Base-by-base conservation (phyloP, 2,329 filamentous ascomycete species). In the Colletotrichum sp. region DNA sequence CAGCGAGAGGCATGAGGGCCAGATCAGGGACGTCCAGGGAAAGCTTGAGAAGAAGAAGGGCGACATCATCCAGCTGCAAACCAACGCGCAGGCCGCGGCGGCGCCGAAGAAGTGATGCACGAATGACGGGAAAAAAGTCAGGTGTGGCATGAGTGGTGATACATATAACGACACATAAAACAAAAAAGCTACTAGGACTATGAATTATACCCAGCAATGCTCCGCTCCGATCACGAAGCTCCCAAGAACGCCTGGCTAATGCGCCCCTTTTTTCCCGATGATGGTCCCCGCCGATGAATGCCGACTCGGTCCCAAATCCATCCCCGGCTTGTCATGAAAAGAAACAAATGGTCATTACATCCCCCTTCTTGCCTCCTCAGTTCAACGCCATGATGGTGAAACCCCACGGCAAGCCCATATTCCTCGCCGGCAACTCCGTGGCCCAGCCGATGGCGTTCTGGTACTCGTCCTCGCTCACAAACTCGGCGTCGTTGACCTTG, bases 1-100 rank as follows among this genome's bases (percentile, higher is more conserved):
- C 71, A 87, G 85, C 64, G 79, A 82, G 70, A 83, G 85, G 72
- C 80, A 89, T 62, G 91, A 92, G 76, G 81, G 77, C 4, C 87
- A 89, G 79, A 92, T 92, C 79, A 89, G 88, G 79, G 90, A 91
- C 68, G 85, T 85, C 2, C 90, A 92, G 80, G 86, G 85, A 9
- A 92, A 90, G 83, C 84, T 91, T 24, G 90, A 92, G 80, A 90
- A 87, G 82, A 91, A 91, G 84, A 91, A 90, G 84, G 85, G 84
- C 30, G 90, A 92, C 80, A 92, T 92, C 77, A 90, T 92, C 63
- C 89, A 91, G 80, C 80, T 87, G 10, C 91, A 92, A 80, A 83
- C 88, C 13, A 85, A 85, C 44, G 87, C 88, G 6, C 90, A 91
- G 79, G 85, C 85, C 55, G 79, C 79, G n/a, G 82, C 80, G 16